Evolutionary conservation across 1,284 basidiomycete genomes (phyloP), one percentile per base, ranked within the genome.

Genomic region (Trichosporon sp.): DNA sequence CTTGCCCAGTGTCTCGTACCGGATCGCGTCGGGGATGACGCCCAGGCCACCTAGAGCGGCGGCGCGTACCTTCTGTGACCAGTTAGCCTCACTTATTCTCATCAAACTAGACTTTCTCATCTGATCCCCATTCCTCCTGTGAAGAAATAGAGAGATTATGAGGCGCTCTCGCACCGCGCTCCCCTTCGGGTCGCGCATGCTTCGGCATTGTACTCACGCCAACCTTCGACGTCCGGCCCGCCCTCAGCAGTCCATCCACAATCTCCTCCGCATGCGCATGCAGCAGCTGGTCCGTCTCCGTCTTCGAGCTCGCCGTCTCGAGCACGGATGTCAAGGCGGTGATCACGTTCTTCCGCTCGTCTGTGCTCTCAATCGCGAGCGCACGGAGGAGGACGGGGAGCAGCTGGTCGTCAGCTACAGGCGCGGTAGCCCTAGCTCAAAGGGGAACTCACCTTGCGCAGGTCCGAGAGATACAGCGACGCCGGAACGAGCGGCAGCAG

Each of bases 381-480:
- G 93, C 91, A 21, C 92, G 92, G 64, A 99, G 86, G 0, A 99
- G 87, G 16, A 98, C 86, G 0, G 96, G 95, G 75, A 98, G 89
- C 14, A 98, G 88, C 91, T 96, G 78, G 16, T 2, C 35, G 63
- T 70, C 21, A 72, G 70, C 48, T 19, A 26, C 26, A 26, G 26
- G 26, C 26, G 26, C 26, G 26, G 26, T 26, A 26, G 26, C 26
- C 26, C 26, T 26, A 26, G 26, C 26, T 26, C 26, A 26, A 26
- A 26, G 26, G 26, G 26, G 26, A 64, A 80, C 89, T 70, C 70
- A 93, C 93, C 14, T 87, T 87, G 5, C 90, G 81, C 79, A 96
- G 87, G 74, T 93, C 88, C 40, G 85, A 80, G 2, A 87, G 84
- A 77, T 92, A 94, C 3, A 91, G 85, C 1, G 90, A 87, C 72